phyloP scores from a whole-genome alignment of 2,329 filamentous ascomycete species.

The Leptodontidium sp. region DNA sequence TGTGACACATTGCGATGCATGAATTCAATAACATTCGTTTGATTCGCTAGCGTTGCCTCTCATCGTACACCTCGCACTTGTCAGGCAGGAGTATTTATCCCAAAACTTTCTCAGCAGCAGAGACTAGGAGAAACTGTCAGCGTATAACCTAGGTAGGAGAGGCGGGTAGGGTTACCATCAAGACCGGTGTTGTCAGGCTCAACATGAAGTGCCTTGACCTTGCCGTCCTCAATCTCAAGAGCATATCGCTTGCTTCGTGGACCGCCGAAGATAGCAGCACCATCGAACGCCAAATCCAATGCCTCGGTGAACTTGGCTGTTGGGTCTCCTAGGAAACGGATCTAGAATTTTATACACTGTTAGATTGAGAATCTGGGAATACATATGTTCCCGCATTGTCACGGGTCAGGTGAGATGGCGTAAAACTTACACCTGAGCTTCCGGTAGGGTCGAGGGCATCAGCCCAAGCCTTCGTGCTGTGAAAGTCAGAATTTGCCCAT shows the following conservation, averaged over 20 bases:
- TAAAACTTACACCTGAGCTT: conserved; percentile 73
- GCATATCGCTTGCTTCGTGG: conserved; percentile 88
- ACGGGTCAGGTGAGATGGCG: background rate
- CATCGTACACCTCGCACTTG: background rate
- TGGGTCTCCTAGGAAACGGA: conserved; percentile 89
- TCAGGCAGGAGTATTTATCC: conserved; percentile 41
- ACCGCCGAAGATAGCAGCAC: conserved; percentile 80
- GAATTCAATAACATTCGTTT: background rate
- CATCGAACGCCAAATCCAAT: conserved; percentile 85
- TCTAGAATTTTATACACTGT: conserved; percentile 56
- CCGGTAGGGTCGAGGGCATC: conserved; percentile 77
- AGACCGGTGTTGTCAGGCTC: conserved; percentile 91
- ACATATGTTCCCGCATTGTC: background rate
- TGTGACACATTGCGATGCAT: too few species aligned
- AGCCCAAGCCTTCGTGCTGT: conserved; percentile 89
- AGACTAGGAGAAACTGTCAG: conserved; percentile 48
- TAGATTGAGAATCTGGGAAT: background rate
- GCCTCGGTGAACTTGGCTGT: conserved; percentile 81
- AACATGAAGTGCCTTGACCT: conserved; percentile 81
- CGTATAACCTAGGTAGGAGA: background rate
- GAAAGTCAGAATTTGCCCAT: background rate
- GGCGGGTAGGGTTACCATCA: conserved; percentile 61
- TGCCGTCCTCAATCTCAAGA: conserved; percentile 82
- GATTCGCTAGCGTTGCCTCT: background rate
- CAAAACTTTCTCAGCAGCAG: conserved; percentile 58